Conservation (phyloP, 768 basidiomycete species). For the Rhodotorula paludigena region DNA sequence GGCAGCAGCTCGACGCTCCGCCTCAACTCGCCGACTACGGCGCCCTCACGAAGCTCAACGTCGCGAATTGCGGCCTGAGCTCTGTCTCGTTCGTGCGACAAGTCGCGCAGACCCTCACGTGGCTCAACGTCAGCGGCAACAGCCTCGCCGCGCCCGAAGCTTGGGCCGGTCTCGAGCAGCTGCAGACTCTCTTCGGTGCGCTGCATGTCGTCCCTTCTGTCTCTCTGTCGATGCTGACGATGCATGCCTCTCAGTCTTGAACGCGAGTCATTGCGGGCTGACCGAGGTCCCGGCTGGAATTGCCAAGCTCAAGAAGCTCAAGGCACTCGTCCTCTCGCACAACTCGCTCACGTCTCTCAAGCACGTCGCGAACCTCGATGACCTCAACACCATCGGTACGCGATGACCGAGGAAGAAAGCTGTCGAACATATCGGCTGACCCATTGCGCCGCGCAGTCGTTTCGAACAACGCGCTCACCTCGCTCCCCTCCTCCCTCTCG, state of each 20-base stretch:
- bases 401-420: no score
- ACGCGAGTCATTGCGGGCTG: constrained; percentile 29
- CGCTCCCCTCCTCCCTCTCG: constrained; percentile 30
- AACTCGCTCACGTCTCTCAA: constrained; percentile 29
- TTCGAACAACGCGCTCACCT: constrained; percentile 36
- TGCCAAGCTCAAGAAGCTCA: constrained; percentile 26
- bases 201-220: background rate
- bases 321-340: constrained; percentile 38
- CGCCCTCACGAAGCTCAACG: constrained; percentile 21
- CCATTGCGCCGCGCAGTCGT: constrained; percentile 16
- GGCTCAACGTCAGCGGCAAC: constrained; percentile 37
- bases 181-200: constrained; percentile 28
- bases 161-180: constrained; percentile 28
- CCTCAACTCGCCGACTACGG: constrained; percentile 2
- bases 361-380: constrained; percentile 23
- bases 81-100: constrained; percentile 14
- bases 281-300: constrained; percentile 21
- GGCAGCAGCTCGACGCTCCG: background rate
- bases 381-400: constrained; percentile 36
- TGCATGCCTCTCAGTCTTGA: constrained; percentile 22
- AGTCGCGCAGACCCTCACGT: constrained; percentile 22
- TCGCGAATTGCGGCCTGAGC: constrained; percentile 22
- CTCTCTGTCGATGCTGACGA: no score
- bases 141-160: constrained; percentile 13
- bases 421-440: no score